Evolutionary conservation across 148 eudicot genomes (phyloP), one percentile per base, ranked within the genome.

Genomic region (Agrostemma githago): DNA sequence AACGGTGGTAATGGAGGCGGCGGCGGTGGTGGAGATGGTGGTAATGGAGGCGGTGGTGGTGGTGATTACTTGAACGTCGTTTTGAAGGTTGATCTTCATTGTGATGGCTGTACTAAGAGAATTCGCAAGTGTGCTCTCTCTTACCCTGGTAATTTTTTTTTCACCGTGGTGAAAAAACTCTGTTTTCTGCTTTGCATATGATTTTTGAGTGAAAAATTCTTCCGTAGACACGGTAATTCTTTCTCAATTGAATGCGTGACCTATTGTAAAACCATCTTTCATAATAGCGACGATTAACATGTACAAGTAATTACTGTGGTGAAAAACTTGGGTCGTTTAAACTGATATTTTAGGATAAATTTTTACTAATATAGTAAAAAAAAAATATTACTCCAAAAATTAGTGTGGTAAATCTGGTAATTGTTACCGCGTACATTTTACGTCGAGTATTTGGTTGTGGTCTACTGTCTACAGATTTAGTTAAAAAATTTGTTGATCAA

Each of bases 101-200:
- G 92, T 8, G 79, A 86, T 1, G 92, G 92, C 0, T 90, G 92
- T 20, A 81, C 79, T 6, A 6, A 68, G 4, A 82, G 72, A 53
- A 77, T 88, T 43, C 38, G 69, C 12, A 88, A 80, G 67, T 19
- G 10, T 11, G 65, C 85, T 40, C 77, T 78, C 11, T 17, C 75
- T 1, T 73, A 81, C 14, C 73, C 80, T 37, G 92, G 92, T 90
- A 39, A 2, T n/a, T n/a, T n/a, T n/a, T n/a, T n/a, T n/a, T n/a
- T n/a, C n/a, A n/a, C n/a, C n/a, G n/a, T 1, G 37, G 26, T 62
- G 3, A 4, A 9, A 17, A 19, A 54, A 51, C 56, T 51, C 56
- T 51, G 56, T 51, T 51, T 51, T 51, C 12, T 9, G 10, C 46
- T 40, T 16, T 5, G 39, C 26, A 10, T 14, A 17, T 43, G 17